Conservation (phyloP, 2,329 filamentous ascomycete species). For the Calonectria montana region DNA sequence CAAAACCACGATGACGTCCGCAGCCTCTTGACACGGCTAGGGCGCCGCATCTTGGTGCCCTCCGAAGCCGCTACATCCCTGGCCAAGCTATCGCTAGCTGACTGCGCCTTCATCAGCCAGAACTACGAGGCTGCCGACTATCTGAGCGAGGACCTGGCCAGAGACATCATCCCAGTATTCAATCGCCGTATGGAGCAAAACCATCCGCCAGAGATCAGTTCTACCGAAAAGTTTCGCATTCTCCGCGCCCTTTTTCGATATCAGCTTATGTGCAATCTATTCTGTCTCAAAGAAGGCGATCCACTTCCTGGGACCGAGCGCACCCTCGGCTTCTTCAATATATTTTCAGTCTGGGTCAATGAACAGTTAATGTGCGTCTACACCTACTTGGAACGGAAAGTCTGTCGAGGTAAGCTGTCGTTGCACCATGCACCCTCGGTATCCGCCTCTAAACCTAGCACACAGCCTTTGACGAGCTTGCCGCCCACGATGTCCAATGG, state of each 20-base stretch:
- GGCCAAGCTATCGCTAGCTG: background rate
- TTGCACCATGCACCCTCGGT: background rate
- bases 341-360: background rate
- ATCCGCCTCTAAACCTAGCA: background rate
- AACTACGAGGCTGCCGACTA: background rate
- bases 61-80: background rate
- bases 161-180: background rate
- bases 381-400: background rate
- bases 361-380: background rate
- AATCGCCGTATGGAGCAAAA: background rate
- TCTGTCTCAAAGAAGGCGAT: background rate
- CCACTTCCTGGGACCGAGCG: background rate
- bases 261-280: slow-evolving; percentile 3
- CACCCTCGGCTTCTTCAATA: background rate
- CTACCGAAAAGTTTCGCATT: background rate
- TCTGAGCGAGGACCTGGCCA: background rate
- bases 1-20: background rate
- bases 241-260: background rate
- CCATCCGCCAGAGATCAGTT: background rate
- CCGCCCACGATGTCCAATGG: background rate
- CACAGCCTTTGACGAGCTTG: background rate
- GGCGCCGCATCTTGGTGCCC: background rate
- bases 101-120: slow-evolving; percentile 2
- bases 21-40: background rate
- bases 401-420: background rate